phyloP scores from a whole-genome alignment of 768 basidiomycete genomes.

The Termitomyces sp. region DNA sequence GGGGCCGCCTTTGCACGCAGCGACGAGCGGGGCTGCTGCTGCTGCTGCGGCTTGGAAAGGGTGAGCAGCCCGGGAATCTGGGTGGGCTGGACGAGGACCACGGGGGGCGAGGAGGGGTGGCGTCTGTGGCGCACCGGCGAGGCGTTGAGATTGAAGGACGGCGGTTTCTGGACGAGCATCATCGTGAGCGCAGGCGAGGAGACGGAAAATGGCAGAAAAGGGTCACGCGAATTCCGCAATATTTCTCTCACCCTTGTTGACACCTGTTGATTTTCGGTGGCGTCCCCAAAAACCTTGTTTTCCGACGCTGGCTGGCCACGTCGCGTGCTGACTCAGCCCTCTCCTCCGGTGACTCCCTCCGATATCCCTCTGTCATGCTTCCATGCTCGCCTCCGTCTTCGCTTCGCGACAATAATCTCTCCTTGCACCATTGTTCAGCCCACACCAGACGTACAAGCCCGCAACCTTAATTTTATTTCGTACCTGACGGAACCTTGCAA shows the following conservation, averaged over 20 bases:
- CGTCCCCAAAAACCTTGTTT: slow-evolving; percentile 6
- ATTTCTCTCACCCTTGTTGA: slow-evolving; percentile 23
- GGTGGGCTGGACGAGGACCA: slow-evolving; percentile 68
- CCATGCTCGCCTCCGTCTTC: too few relatives aligned
- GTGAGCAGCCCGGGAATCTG: slow-evolving; percentile 71
- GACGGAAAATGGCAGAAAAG: slow-evolving; percentile 13
- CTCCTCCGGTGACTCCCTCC: not conserved
- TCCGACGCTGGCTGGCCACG: not conserved
- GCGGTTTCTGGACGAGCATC: slow-evolving; percentile 49
- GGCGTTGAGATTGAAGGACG: slow-evolving; percentile 27
- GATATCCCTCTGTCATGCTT: not conserved
- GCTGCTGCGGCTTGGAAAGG: slow-evolving; percentile 48
- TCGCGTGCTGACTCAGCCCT: not conserved
- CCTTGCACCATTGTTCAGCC: too few relatives aligned
- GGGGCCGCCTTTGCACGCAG: not conserved
- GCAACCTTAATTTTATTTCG: too few relatives aligned
- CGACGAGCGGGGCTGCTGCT: slow-evolving; percentile 14
- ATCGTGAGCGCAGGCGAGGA: slow-evolving; percentile 27
- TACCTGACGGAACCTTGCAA: too few relatives aligned
- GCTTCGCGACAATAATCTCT: too few relatives aligned
- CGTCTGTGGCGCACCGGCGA: slow-evolving; percentile 48
- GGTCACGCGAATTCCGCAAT: slow-evolving; percentile 7
- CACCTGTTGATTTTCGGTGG: slow-evolving; percentile 22
- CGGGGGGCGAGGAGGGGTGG: slow-evolving; percentile 66
- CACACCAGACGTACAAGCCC: too few relatives aligned